These are phyloP conservation scores for Pseudocercospora fuligena DNA, from an alignment of 2,329 filamentous ascomycete genomes.

Conservation along the genomic window DNA sequence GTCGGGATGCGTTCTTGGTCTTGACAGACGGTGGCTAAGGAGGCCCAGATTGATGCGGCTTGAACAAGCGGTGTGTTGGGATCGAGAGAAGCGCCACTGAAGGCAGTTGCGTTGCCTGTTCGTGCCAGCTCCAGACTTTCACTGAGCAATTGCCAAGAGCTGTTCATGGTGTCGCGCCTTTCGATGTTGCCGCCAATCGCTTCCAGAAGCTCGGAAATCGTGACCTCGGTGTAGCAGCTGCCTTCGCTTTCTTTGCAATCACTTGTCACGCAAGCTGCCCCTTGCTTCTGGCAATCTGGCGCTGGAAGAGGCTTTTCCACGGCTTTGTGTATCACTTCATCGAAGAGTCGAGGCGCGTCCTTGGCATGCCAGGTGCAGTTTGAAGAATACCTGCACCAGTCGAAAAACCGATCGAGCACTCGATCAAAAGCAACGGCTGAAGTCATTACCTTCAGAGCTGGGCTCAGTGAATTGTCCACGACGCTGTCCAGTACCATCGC, in stretches of 20 bases:
- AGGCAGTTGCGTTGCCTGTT: not conserved
- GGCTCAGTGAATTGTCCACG: not conserved
- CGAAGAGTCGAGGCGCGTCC: not conserved
- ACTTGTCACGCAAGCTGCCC: not conserved
- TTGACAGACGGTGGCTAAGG: not conserved
- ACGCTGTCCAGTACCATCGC: not conserved
- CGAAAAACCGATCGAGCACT: not conserved
- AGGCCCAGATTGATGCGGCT: not conserved
- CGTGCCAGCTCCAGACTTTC: not conserved
- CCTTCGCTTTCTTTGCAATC: not conserved
- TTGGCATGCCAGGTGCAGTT: not conserved
- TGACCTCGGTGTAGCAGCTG: not conserved
- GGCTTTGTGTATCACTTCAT: not conserved
- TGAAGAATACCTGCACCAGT: not conserved
- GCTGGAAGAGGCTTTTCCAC: not conserved
- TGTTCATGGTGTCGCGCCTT: not conserved
- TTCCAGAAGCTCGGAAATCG: not conserved
- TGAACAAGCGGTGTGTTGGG: not conserved
- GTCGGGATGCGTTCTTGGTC: not conserved
- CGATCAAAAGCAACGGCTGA: not conserved
- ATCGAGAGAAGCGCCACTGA: not conserved
- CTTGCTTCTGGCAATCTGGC: not conserved
- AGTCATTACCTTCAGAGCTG: not conserved
- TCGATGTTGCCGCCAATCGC: not conserved
- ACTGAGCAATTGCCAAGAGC: not conserved